A percentile compares a stretch with the other conserved stretches of the same genome.
Evolutionary conservation across 305 asterid species (phyloP).

Genomic region (Euphrasia arctica): DNA sequence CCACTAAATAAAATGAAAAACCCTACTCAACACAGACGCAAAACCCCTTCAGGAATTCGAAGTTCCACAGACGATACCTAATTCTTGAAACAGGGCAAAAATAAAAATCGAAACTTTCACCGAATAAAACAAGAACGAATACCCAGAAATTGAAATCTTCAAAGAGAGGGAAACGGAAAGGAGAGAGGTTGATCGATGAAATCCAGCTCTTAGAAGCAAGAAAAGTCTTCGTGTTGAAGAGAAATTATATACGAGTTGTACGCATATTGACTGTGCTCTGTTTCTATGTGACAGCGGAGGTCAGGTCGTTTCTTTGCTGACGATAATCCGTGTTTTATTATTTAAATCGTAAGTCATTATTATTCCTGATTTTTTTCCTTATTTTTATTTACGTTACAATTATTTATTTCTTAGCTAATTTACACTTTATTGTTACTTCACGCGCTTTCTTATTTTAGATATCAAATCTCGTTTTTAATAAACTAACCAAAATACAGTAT

Average conservation of each 20-base stretch:
- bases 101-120: slow-evolving; percentile 14
- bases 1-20: background rate
- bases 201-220: slow-evolving; percentile 22
- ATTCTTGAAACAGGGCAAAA: slow-evolving; percentile 11
- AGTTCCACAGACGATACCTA: slow-evolving; percentile 4
- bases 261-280: slow-evolving; percentile 36
- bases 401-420: too few relatives aligned
- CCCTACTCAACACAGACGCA: background rate
- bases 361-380: background rate
- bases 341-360: background rate
- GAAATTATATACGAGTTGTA: slow-evolving; percentile 5
- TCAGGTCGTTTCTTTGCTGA: too few relatives aligned
- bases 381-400: background rate
- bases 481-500: too few relatives aligned
- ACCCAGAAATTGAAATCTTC: slow-evolving; percentile 6
- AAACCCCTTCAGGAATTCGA: slow-evolving; percentile 21
- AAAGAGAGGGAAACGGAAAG: slow-evolving; percentile 16
- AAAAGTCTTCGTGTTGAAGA: slow-evolving; percentile 32
- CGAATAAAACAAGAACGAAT: slow-evolving; percentile 11
- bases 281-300: too few relatives aligned
- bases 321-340: too few relatives aligned
- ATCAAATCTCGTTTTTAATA: too few relatives aligned
- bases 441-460: too few relatives aligned
- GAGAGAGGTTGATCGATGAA: slow-evolving; percentile 12
- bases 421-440: too few relatives aligned